Evolutionary conservation across 306 rosid genomes (phyloP), one percentile per base, ranked within the genome.

Genomic region (Begonia masoniana): DNA sequence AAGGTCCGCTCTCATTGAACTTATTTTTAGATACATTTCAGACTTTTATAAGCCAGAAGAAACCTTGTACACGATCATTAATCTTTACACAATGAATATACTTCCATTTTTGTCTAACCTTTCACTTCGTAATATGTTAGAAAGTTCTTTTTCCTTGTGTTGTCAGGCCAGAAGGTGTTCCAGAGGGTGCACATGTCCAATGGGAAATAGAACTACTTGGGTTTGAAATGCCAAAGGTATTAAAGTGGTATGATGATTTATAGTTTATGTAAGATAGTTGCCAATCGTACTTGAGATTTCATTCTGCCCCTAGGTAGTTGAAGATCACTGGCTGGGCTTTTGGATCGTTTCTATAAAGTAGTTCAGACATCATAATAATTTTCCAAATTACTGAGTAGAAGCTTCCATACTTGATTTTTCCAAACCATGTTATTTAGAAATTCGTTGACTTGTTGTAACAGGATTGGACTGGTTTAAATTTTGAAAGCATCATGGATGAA

Each of bases 181-280:
- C 93, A 48, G 95, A 80, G 68, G 96, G 93, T 62, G 93, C 95
- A 59, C 69, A 79, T 68, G 61, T 92, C 71, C 82, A 77, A 73
- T 92, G 96, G 96, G 96, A 92, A 76, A 92, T 92, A 54, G 96
- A 92, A 58, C 96, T 86, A 71, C 86, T 92, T 58, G 85, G 88
- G 57, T 92, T 86, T 68, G 99, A 92, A 72, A 86, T 61, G 83
- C 99, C 99, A 21, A 81, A 75, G 93, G 99, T 77, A 71, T 49
- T 43, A 47, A 51, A 52, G 39, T 31, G 39, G 9, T 31, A 31
- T 45, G 49, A 45, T 43, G 13, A 43, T 43, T 43, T 17, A 17
- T 17, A 17, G 19, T 17, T 17, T 13, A 43, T 43, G 48, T 13
- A 43, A 0, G 48, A 43, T 43, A 13, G 19, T 17, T 17, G 19